These are phyloP conservation scores for Myriosclerotinia curreyana DNA, from an alignment of 2,329 filamentous ascomycete genomes.

Conservation along the genomic window DNA sequence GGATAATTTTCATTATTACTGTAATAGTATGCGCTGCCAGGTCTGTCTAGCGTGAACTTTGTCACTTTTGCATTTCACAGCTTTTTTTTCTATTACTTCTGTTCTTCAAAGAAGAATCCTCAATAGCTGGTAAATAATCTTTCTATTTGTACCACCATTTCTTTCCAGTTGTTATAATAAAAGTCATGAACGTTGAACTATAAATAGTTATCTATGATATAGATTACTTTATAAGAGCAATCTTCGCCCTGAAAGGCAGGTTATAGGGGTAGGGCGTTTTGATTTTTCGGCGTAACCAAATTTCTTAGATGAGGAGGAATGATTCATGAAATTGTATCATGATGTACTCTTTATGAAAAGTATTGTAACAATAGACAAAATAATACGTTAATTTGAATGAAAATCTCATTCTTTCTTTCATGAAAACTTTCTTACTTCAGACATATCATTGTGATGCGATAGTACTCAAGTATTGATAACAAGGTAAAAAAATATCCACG, in stretches of 20 bases:
- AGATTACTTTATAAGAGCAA: constrained; percentile 4
- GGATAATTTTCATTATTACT: background rate
- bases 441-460: background rate
- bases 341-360: constrained; percentile 1
- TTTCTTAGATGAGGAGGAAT: background rate
- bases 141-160: constrained; percentile 1
- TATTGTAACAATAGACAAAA: constrained; percentile 6
- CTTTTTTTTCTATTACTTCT: background rate
- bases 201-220: background rate
- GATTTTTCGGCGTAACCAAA: background rate
- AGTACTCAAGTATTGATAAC: background rate
- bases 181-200: constrained; percentile 6
- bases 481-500: background rate
- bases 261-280: constrained; percentile 11
- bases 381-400: background rate
- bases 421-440: background rate
- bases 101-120: constrained; percentile 1
- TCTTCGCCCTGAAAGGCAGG: constrained; percentile 2
- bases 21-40: constrained; percentile 12
- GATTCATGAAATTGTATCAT: constrained; percentile 10
- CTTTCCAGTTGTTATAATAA: constrained; percentile 1
- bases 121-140: constrained; percentile 13
- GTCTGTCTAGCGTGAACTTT: constrained; percentile 15
- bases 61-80: background rate
- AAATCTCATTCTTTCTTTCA: background rate